These are phyloP conservation scores for Heliocybe sulcata DNA, from an alignment of 1,284 basidiomycete genomes.

Conservation along the genomic window DNA sequence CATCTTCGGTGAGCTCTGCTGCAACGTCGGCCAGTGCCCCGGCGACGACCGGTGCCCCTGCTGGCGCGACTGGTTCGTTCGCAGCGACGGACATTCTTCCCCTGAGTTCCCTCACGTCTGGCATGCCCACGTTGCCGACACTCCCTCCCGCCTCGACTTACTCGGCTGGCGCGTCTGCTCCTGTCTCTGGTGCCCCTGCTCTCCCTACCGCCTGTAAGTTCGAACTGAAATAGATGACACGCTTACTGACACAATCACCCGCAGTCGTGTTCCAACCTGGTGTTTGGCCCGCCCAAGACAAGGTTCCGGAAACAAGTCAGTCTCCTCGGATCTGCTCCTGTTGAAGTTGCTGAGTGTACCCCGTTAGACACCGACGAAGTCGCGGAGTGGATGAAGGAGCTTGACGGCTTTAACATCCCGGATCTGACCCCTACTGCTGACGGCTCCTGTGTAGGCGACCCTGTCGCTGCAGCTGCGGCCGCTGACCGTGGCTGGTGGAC, in stretches of 20 bases:
- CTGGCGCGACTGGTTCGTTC: constrained; percentile 13
- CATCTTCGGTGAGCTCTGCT: constrained; percentile 12
- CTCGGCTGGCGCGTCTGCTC: constrained; percentile 49
- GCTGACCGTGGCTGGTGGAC: constrained; percentile 76
- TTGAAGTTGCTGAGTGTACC: not conserved
- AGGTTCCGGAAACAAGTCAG: constrained; percentile 56
- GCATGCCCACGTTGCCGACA: constrained; percentile 54
- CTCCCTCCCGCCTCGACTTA: constrained; percentile 45
- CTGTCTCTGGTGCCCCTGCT: constrained; percentile 54
- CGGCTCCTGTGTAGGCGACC: constrained; percentile 60
- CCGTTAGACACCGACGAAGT: constrained; percentile 54
- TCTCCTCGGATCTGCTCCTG: constrained; percentile 1
- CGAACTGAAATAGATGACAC: not conserved
- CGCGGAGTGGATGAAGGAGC: constrained; percentile 66
- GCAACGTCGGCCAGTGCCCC: constrained; percentile 5
- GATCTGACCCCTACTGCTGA: constrained; percentile 49
- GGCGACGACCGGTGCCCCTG: constrained; percentile 16
- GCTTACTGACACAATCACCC: constrained; percentile 1
- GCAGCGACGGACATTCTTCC: constrained; percentile 33
- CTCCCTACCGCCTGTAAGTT: constrained; percentile 58
- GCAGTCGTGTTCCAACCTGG: constrained; percentile 41
- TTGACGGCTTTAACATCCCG: constrained; percentile 68
- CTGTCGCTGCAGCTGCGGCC: constrained; percentile 50
- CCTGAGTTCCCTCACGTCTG: constrained; percentile 57
- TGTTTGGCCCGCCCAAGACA: constrained; percentile 67